A percentile compares a stretch with the other conserved stretches of the same genome.
Evolutionary conservation across 495 filamentous ascomycete genomes (phyloP).

Genomic region (Tuber magnatum): DNA sequence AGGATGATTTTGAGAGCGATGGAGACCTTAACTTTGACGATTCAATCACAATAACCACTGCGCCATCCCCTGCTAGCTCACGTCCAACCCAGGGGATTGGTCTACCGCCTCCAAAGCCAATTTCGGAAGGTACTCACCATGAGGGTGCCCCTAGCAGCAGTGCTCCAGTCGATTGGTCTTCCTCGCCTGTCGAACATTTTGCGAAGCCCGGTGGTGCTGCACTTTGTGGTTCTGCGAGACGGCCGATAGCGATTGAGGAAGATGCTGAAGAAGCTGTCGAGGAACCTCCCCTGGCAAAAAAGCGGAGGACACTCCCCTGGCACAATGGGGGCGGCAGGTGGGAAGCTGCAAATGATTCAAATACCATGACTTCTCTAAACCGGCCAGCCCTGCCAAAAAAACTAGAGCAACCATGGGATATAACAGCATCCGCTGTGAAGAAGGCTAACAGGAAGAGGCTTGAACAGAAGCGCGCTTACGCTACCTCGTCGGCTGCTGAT

Average conservation of each 20-base stretch:
- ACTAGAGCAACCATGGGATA: constrained; percentile 59
- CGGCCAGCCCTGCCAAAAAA: constrained; percentile 41
- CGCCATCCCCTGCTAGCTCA: constrained; percentile 1
- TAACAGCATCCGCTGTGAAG: constrained; percentile 70
- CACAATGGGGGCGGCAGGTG: constrained; percentile 37
- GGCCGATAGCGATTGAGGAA: constrained; percentile 40
- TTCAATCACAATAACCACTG: constrained; percentile 35
- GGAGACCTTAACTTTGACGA: constrained; percentile 58
- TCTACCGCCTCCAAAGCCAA: constrained; percentile 33
- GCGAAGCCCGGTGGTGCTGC: constrained; percentile 13
- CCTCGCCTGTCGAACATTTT: constrained; percentile 53
- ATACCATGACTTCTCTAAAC: constrained; percentile 29
- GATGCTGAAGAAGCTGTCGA: constrained; percentile 38
- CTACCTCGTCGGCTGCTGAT: constrained; percentile 9
- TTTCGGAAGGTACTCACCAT: constrained; percentile 6
- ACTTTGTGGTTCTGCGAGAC: constrained; percentile 19
- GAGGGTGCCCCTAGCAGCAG: constrained; percentile 44
- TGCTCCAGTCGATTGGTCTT: constrained; percentile 56
- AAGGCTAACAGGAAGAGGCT: constrained; percentile 66
- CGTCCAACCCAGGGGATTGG: constrained; percentile 17
- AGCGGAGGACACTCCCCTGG: constrained; percentile 42
- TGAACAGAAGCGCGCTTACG: constrained; percentile 48
- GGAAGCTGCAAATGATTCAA: constrained; percentile 17
- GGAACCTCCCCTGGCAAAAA: constrained; percentile 26
- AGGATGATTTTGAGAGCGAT: constrained; percentile 66